These are phyloP conservation scores for Bryoglossum gracile DNA, from an alignment of 495 filamentous ascomycete species.

Conservation along the genomic window DNA sequence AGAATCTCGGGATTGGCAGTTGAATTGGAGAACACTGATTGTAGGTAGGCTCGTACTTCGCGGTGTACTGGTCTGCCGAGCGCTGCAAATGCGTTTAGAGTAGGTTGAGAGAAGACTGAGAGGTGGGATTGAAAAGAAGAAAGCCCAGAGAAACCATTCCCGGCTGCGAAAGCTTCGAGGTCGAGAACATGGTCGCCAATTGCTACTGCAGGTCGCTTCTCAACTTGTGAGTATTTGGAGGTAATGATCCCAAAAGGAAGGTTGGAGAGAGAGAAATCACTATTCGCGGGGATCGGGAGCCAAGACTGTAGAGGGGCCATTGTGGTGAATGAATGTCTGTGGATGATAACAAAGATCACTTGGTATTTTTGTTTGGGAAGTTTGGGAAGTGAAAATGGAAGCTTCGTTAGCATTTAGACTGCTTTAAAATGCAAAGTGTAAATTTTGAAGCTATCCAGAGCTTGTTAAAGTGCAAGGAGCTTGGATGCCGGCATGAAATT, in stretches of 20 bases:
- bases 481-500: background rate
- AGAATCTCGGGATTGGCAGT: conserved; percentile 49
- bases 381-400: background rate
- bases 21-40: conserved; percentile 55
- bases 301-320: conserved; percentile 53
- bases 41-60: conserved; percentile 65
- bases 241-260: conserved; percentile 92
- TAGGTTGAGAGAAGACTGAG: conserved; percentile 58
- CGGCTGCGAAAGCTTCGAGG: conserved; percentile 52
- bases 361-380: background rate
- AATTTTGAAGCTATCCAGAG: conserved; percentile 5
- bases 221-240: conserved; percentile 38
- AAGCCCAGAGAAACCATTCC: conserved; percentile 53
- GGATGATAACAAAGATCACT: background rate
- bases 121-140: conserved; percentile 50
- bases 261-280: conserved; percentile 80
- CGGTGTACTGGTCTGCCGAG: conserved; percentile 66
- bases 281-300: conserved; percentile 56
- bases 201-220: conserved; percentile 58
- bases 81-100: conserved; percentile 75
- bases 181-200: conserved; percentile 76
- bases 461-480: background rate
- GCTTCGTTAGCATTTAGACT: background rate
- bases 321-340: background rate
- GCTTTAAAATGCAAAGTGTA: background rate